Evolutionary conservation across 768 basidiomycete species (phyloP).

Genomic region (Crepidotus variabilis): DNA sequence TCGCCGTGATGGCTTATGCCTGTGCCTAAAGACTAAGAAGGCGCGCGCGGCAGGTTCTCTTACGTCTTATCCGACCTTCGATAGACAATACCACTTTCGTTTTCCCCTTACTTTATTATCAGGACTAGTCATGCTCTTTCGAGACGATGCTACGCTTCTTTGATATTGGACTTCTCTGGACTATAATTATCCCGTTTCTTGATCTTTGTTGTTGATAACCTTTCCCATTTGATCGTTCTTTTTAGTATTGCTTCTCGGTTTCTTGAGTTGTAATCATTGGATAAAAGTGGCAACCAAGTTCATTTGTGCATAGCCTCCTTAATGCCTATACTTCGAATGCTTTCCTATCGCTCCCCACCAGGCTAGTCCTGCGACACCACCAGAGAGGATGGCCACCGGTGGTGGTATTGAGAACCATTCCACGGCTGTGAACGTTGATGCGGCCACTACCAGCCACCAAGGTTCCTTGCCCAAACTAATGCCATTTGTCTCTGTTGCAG

Average conservation of each 20-base stretch:
- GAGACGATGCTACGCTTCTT: background rate
- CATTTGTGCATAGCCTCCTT: conserved; percentile 1
- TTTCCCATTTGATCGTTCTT: conserved; percentile 1
- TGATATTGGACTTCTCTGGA: background rate
- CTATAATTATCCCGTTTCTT: background rate
- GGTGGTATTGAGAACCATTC: conserved; percentile 38
- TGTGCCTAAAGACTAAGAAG: conserved; percentile 12
- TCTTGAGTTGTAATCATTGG: background rate
- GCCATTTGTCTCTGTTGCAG: conserved; percentile 20
- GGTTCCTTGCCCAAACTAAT: conserved; percentile 34
- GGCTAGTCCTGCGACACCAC: conserved; percentile 35
- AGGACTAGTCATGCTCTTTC: background rate
- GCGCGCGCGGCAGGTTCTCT: background rate
- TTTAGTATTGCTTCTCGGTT: background rate
- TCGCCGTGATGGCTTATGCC: conserved; percentile 23
- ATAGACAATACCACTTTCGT: conserved; percentile 17
- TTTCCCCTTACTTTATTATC: conserved; percentile 8
- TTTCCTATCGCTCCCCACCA: conserved; percentile 39
- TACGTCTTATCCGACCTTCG: background rate
- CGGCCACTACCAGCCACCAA: conserved; percentile 45
- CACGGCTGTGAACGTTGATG: conserved; percentile 34
- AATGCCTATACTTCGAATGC: conserved; percentile 2
- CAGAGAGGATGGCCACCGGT: conserved; percentile 34
- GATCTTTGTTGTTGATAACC: background rate
- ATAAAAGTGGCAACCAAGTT: conserved; percentile 1